Evolutionary conservation across 2,329 filamentous ascomycete genomes (phyloP).

Genomic region (Fusarium staphyleae): DNA sequence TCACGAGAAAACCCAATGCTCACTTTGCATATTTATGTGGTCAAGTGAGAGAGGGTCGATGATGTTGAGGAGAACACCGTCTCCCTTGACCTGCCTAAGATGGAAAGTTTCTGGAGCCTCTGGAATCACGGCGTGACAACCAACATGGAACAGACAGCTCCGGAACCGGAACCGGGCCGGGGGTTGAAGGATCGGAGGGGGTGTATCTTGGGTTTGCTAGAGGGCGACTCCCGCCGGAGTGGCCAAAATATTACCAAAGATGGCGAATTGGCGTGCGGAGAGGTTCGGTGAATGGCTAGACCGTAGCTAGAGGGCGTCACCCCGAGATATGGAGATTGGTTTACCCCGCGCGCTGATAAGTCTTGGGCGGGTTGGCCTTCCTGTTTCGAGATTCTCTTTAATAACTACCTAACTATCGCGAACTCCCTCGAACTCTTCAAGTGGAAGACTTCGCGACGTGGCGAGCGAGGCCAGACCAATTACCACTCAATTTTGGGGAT

Average conservation of each 20-base stretch:
- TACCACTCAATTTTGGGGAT: conserved; percentile 4
- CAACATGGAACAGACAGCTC: conserved; percentile 22
- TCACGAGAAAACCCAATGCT: not conserved
- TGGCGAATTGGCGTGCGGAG: conserved; percentile 13
- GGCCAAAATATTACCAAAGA: conserved; percentile 5
- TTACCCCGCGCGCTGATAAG: conserved; percentile 18
- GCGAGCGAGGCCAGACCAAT: not conserved
- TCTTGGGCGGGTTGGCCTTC: too few relatives aligned
- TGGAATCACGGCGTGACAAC: conserved; percentile 5
- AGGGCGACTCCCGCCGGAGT: conserved; percentile 1
- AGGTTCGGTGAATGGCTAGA: conserved; percentile 17
- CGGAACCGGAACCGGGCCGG: conserved; percentile 40
- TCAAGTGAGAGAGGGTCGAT: not conserved
- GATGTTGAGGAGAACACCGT: not conserved
- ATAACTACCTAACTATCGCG: too few relatives aligned
- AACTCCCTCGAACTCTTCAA: not conserved
- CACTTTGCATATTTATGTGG: not conserved
- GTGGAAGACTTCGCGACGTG: not conserved
- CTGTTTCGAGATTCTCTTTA: too few relatives aligned
- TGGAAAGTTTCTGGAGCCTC: conserved; percentile 28
- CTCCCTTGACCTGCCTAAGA: conserved; percentile 32
- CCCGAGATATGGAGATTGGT: conserved; percentile 13
- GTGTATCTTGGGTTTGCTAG: too few relatives aligned
- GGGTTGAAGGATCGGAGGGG: not conserved
- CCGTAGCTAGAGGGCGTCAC: conserved; percentile 24